Evolutionary conservation across 2,329 filamentous ascomycete genomes (phyloP).

Genomic region (Exophiala mesophila): DNA sequence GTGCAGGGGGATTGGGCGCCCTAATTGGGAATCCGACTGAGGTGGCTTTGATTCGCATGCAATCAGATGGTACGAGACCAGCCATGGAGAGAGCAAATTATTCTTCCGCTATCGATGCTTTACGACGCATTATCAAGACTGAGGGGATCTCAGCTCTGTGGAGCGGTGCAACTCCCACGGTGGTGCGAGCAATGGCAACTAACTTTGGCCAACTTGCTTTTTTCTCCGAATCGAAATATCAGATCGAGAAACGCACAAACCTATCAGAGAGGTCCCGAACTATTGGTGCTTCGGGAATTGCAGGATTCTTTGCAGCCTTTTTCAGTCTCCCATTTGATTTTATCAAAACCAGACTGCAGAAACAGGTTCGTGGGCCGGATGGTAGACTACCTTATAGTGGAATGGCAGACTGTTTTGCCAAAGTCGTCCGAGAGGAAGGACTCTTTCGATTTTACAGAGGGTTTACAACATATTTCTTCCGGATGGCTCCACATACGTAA

Average conservation of each 20-base stretch:
- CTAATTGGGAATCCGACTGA: constrained; percentile 95
- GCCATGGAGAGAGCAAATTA: constrained; percentile 82
- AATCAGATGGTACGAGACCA: constrained; percentile 88
- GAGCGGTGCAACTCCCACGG: constrained; percentile 83
- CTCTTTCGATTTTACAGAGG: constrained; percentile 87
- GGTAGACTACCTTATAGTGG: constrained; percentile 79
- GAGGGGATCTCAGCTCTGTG: constrained; percentile 81
- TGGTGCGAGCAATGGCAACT: constrained; percentile 90
- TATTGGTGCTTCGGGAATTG: constrained; percentile 77
- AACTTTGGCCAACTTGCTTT: constrained; percentile 97
- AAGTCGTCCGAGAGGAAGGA: constrained; percentile 79
- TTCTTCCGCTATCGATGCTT: constrained; percentile 80
- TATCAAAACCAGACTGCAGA: constrained; percentile 94
- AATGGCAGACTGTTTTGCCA: constrained; percentile 82
- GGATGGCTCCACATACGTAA: constrained; percentile 93
- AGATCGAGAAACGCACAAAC: constrained; percentile 67
- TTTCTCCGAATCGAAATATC: constrained; percentile 91
- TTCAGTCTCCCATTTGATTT: constrained; percentile 96
- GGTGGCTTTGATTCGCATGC: constrained; percentile 93
- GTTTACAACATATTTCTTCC: constrained; percentile 93
- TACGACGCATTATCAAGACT: constrained; percentile 68
- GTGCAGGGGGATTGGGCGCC: constrained; percentile 81
- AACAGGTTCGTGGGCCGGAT: constrained; percentile 73
- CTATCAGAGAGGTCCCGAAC: constrained; percentile 67
- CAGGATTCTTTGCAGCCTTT: constrained; percentile 97